Evolutionary conservation across 345 rosid species (phyloP), one percentile per base, ranked within the genome.

Genomic region (Pistacia atlantica): DNA sequence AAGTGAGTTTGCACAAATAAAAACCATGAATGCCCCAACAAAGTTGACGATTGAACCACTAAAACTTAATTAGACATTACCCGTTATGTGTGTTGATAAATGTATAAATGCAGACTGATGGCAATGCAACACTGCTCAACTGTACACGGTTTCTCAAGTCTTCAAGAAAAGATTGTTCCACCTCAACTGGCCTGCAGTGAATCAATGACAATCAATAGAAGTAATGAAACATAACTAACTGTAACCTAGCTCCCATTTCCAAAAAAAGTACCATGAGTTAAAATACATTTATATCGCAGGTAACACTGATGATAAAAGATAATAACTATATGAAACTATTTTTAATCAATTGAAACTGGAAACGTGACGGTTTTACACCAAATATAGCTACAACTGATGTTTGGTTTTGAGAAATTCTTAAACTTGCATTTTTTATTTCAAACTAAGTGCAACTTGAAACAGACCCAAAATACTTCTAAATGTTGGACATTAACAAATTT

Each of bases 101-200:
- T 28, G 99, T 97, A 79, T 92, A 94, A 80, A 97, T 90, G 89
- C 99, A 90, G 83, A 92, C 91, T 49, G 99, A 97, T 48, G 97
- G 99, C 78, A 97, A 76, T 28, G 92, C 89, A 11, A 83, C 79
- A 77, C 89, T 92, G 73, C 92, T 89, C 92, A 97, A 78, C 78
- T 92, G 98, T 73, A 97, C 98, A 70, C 97, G 96, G 78, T 88
- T 94, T 84, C 98, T 90, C 76, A 97, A 84, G 87, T 94, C 98
- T 83, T 94, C 99, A 59, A 97, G 94, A 49, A 94, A 91, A 68
- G 98, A 92, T 78, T 87, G 93, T 75, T 97, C 99, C 65, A 91
- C 94, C 67, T 97, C 99, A 2, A 90, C 80, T 75, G 97, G 76
- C 84, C 99, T 94, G 85, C 71, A 83, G 79, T 74, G 63, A 49